These are phyloP conservation scores for Chenopodium album DNA, from an alignment of 148 eudicot genomes.

Conservation along the genomic window DNA sequence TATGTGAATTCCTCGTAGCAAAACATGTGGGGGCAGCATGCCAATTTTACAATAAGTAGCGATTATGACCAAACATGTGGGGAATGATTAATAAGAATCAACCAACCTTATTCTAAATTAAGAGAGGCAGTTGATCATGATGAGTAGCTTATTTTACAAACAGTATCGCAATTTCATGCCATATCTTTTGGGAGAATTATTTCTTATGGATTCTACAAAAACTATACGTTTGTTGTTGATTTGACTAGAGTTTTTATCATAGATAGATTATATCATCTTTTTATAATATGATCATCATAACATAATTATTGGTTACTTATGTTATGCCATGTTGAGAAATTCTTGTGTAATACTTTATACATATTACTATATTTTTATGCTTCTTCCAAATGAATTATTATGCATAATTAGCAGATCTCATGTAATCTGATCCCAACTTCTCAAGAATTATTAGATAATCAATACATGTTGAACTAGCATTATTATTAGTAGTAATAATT, in stretches of 20 bases:
- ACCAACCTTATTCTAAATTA: slow-evolving; percentile 12
- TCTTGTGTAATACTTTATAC: neutral
- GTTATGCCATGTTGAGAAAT: slow-evolving; percentile 8
- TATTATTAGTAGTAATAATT: neutral
- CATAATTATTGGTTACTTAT: slow-evolving; percentile 1
- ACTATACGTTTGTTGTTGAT: neutral
- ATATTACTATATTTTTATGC: neutral
- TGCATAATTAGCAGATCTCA: neutral
- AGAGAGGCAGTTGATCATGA: slow-evolving; percentile 21
- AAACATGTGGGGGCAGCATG: slow-evolving; percentile 31
- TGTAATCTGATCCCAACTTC: neutral
- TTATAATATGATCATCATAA: neutral
- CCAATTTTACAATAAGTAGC: neutral
- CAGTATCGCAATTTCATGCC: slow-evolving; percentile 21
- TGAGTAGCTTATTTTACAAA: slow-evolving; percentile 22
- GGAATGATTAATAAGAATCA: slow-evolving; percentile 26
- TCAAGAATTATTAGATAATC: neutral
- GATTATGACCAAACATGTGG: slow-evolving; percentile 29
- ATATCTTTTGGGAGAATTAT: slow-evolving; percentile 9
- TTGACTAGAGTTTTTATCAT: slow-evolving; percentile 5
- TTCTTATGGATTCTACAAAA: neutral
- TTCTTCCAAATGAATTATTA: neutral
- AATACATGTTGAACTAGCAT: neutral
- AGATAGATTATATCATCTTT: neutral
- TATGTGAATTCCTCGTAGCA: neutral